Evolutionary conservation across 768 basidiomycete genomes (phyloP), one percentile per base, ranked within the genome.

Genomic region (Lactarius indigo): DNA sequence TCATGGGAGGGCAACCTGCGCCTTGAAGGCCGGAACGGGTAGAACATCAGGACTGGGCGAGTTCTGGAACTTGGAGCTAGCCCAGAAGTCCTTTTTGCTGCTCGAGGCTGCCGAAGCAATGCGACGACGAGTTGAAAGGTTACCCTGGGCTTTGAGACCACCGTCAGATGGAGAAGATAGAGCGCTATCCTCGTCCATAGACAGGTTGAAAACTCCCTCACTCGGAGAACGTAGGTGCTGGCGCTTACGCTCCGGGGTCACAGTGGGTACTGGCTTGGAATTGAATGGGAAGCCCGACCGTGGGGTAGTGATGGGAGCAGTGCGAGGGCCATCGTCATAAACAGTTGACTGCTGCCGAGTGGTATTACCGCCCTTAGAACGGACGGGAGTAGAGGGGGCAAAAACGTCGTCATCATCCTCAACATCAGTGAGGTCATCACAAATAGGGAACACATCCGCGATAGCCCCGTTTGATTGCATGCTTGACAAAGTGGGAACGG

Each of bases 21-120:
- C 64, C 75, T 75, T 74, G 73, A 89, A 87, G 69, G 82, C 78
- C 63, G 89, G 89, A 67, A 85, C 84, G 56, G 91, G 91, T 57
- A 92, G 78, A 73, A 90, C 90, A 68, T 92, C 91, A 61, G 91
- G 91, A 72, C 87, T 91, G 18, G 91, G 91, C 65, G 89, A 91
- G 80, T 91, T 92, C 82, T 92, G 91, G 85, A 91, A 92, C 73
- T 82, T 80, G 37, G 90, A 91, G 73, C 89, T 91, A 70, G 91
- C 90, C 76, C 90, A 92, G 74, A 85, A 90, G 64, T 71, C 69
- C 55, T 57, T 59, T 64, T 63, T 50, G 39, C 30, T 3, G 28
- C 65, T 69, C 7, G 70, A 66, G 17, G 62, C 30, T 31, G 59
- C 59, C 1, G 70, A 69, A 57, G 50, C 37, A 30, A 71, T 61